These are phyloP conservation scores for Cupressus sempervirens DNA, from an alignment of 75 land plant species.

Conservation along the genomic window DNA sequence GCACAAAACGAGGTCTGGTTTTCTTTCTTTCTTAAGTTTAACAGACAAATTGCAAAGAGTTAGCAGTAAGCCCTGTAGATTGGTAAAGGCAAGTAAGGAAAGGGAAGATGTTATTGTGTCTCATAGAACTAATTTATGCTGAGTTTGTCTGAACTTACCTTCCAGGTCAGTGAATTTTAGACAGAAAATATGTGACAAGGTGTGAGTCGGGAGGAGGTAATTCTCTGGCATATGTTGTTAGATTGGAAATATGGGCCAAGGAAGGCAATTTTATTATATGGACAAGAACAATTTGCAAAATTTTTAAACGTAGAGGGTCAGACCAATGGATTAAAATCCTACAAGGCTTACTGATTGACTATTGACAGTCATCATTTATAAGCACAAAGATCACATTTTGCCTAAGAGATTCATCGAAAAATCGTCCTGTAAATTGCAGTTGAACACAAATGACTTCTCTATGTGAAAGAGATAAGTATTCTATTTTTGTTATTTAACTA, in stretches of 20 bases:
- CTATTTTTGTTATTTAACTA: too few species aligned
- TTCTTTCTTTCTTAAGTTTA: not conserved
- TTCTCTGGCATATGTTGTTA: not conserved
- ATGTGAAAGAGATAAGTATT: too few species aligned
- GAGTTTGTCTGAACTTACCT: not conserved
- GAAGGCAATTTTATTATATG: too few species aligned
- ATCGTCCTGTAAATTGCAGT: too few species aligned
- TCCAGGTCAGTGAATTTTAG: not conserved
- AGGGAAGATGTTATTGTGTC: not conserved
- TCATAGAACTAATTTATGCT: not conserved
- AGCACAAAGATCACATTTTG: too few species aligned
- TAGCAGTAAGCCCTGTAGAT: not conserved
- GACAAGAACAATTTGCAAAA: too few species aligned
- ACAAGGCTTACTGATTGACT: too few species aligned
- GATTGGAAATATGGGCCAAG: not conserved
- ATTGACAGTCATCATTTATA: too few species aligned
- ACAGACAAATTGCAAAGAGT: not conserved
- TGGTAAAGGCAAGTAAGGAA: not conserved
- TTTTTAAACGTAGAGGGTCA: too few species aligned
- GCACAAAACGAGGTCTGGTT: not conserved
- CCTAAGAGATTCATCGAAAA: too few species aligned
- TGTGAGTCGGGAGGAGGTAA: not conserved
- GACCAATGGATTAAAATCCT: too few species aligned
- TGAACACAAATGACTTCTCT: too few species aligned
- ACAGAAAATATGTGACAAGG: not conserved